Base-by-base conservation (phyloP, 805 yeast species). In the Cephaloascus albidus region DNA sequence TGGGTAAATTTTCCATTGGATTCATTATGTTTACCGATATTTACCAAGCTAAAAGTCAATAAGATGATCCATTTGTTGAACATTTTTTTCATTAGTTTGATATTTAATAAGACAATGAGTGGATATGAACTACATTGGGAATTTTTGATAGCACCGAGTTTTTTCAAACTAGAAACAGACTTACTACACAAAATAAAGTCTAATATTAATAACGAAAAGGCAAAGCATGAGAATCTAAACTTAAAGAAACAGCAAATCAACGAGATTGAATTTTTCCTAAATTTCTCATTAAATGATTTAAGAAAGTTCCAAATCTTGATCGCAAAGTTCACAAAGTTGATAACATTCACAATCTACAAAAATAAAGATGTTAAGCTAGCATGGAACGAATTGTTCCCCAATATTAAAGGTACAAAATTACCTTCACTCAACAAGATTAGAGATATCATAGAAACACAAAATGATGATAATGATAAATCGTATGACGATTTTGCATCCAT, bases 41-140 rank as follows among this genome's bases (percentile, higher is more conserved):
- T 58, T 45, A 67, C 65, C 44, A 78, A 77, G 45, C 50, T 66
- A 34, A 63, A 68, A 36, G 46, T 73, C 28, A 77, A 77, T 45
- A 61, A 71, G 27, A 55, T 74, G 28, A 52, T 77, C 17, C 65
- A 68, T 30, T 57, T 62, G 28, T 45, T 81, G 28, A 81, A 81
- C 45, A 45, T 69, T 5, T 58, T 78, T 28, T 50, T 83, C 12
- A 55, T 65, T 16, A 53, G 65, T n/a, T 44, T 78, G 3, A 42
- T 58, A 4, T 53, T 59, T 34, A 76, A 62, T 45, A 60, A 61
- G 12, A 53, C 60, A 3, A 49, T 63, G 15, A 36, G 51, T 3
- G 49, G 57, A 3, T 62, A 66, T 42, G 69, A 59, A 26, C 46
- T 67, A 8, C 31, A 73, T 5, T 63, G 70, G 68, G 69, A 66